Evolutionary conservation across 164 flowering plant species (phyloP).

Genomic region (Umbilicus rupestris): DNA sequence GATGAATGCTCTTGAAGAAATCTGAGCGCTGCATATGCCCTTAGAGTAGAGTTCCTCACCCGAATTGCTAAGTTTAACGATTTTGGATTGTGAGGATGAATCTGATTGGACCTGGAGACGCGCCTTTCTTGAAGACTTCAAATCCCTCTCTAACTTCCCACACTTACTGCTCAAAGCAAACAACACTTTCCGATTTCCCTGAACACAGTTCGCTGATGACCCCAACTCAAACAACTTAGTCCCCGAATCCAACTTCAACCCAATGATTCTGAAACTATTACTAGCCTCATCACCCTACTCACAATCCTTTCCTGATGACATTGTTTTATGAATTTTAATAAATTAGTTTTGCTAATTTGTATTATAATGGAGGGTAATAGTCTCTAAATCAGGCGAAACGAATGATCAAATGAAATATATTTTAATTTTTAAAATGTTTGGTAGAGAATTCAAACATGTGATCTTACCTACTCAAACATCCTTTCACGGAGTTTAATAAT

Average conservation of each 20-base stretch:
- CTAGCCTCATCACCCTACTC: not conserved
- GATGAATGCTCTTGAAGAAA: too few species aligned
- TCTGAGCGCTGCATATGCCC: too few species aligned
- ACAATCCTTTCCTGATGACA: not conserved
- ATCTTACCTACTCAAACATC: too few species aligned
- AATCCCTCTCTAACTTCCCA: not conserved
- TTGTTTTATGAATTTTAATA: too few species aligned
- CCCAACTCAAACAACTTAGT: constrained; percentile 3
- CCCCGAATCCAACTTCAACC: not conserved
- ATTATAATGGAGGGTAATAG: too few species aligned
- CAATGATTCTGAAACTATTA: not conserved
- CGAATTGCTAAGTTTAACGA: not conserved
- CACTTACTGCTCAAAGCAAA: not conserved
- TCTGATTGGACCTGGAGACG: not conserved
- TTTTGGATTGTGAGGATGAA: not conserved
- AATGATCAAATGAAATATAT: too few species aligned
- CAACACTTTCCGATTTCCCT: constrained; percentile 2
- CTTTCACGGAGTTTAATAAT: too few species aligned
- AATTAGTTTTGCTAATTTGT: too few species aligned
- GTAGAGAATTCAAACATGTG: too few species aligned
- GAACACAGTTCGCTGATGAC: not conserved
- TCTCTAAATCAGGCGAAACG: too few species aligned
- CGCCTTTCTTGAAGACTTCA: not conserved
- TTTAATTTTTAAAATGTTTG: too few species aligned
- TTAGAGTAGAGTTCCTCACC: too few species aligned